Conservation (phyloP, 352 stramenopile genomes). For the Hyaloperonospora arabidopsidis region DNA sequence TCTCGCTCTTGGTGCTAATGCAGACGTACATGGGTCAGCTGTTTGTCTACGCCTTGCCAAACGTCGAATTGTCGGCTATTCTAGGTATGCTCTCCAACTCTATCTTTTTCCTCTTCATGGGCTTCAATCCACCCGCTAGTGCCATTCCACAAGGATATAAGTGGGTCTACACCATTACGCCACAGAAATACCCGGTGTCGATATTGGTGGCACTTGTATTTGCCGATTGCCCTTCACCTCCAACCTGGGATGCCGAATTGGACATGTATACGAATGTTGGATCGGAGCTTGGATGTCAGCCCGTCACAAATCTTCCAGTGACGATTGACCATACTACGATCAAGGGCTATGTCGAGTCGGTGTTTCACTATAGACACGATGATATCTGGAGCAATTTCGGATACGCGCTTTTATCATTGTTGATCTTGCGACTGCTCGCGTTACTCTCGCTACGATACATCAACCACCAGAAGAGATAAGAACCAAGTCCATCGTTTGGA, state of each 20-base stretch:
- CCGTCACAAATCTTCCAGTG: conserved; percentile 25
- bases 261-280: conserved; percentile 4
- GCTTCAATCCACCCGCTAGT: conserved; percentile 28
- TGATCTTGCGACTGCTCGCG: conserved; percentile 34
- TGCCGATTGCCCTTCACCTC: background rate
- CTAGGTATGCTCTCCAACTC: conserved; percentile 27
- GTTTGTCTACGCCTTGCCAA: conserved; percentile 28
- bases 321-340: conserved; percentile 25
- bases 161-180: conserved; percentile 21
- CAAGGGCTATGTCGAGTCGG: conserved; percentile 35
- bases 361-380: conserved; percentile 47
- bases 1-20: conserved; percentile 27
- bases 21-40: conserved; percentile 34
- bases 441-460: conserved; percentile 41
- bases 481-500: too few species aligned
- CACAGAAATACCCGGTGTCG: conserved; percentile 23
- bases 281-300: conserved; percentile 32
- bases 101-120: conserved; percentile 36
- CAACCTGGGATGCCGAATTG: background rate
- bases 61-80: conserved; percentile 22
- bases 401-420: conserved; percentile 33
- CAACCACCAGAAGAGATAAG: conserved; percentile 40
- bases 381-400: conserved; percentile 35
- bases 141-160: conserved; percentile 27
- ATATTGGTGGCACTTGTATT: conserved; percentile 15